Evolutionary conservation across 2,329 filamentous ascomycete genomes (phyloP).

Genomic region (Aspergillus sp.): DNA sequence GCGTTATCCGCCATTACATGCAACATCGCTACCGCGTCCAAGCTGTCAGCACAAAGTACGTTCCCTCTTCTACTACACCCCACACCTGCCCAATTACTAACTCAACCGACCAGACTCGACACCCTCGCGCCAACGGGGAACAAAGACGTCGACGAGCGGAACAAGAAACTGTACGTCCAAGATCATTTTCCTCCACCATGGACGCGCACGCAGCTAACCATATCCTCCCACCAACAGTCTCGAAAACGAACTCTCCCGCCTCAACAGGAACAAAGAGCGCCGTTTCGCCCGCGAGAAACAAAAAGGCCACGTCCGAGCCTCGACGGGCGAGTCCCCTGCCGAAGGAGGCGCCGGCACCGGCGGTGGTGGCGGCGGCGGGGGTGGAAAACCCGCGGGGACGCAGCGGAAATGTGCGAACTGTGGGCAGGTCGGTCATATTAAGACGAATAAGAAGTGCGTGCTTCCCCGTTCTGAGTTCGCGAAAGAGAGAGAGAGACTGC

Average conservation of each 20-base stretch:
- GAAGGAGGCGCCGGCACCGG: too few species aligned
- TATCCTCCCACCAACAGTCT: slow-evolving; percentile 41
- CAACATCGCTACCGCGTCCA: slow-evolving; percentile 65
- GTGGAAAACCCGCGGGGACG: slow-evolving; percentile 58
- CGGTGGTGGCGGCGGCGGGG: too few species aligned
- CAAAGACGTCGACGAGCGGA: slow-evolving; percentile 54
- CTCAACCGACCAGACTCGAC: slow-evolving; percentile 40
- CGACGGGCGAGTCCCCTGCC: slow-evolving; percentile 36
- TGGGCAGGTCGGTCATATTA: slow-evolving; percentile 93
- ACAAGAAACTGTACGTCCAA: slow-evolving; percentile 45
- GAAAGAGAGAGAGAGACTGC: too few species aligned
- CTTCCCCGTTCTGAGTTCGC: too few species aligned
- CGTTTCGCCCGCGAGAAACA: slow-evolving; percentile 83
- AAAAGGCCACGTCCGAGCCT: slow-evolving; percentile 52
- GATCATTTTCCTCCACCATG: not conserved
- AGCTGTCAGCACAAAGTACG: slow-evolving; percentile 64
- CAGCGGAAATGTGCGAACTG: slow-evolving; percentile 93
- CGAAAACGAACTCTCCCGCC: slow-evolving; percentile 65
- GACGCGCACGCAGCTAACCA: slow-evolving; percentile 9
- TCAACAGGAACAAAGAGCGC: slow-evolving; percentile 85
- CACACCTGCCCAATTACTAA: not conserved
- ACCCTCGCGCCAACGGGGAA: slow-evolving; percentile 57
- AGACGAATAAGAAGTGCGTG: slow-evolving; percentile 90
- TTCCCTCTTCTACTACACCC: slow-evolving; percentile 12
- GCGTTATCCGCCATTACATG: slow-evolving; percentile 82